Percentiles rank a stretch among this genome's conserved stretches.
Evolutionary conservation across 805 yeast genomes (phyloP).

Genomic region (Saturnispora kantuleensis): DNA sequence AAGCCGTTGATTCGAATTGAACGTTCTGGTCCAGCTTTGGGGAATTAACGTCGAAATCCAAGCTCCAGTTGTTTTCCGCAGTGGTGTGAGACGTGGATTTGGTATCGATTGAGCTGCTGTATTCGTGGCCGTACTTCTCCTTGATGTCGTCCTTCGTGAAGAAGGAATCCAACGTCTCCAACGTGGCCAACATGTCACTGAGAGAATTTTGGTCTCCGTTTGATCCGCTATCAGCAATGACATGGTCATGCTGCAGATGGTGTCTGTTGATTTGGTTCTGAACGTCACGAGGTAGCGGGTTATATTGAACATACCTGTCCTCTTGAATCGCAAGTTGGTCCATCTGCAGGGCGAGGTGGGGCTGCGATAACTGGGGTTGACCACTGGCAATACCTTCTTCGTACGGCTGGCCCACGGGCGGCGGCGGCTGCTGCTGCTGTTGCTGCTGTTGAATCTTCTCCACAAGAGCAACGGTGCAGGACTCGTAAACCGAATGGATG

Average conservation of each 20-base stretch:
- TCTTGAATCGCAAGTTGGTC: constrained; percentile 7
- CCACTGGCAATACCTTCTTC: too few relatives aligned
- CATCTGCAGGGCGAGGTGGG: constrained; percentile 1
- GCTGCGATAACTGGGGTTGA: background rate
- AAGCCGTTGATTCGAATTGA: constrained; percentile 45
- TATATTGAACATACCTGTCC: constrained; percentile 26
- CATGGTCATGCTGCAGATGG: constrained; percentile 16
- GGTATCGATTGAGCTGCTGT: constrained; percentile 55
- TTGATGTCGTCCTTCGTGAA: constrained; percentile 51
- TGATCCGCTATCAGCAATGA: constrained; percentile 35
- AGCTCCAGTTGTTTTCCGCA: constrained; percentile 16
- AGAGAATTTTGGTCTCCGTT: constrained; percentile 58
- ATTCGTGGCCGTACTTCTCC: constrained; percentile 30
- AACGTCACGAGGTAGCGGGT: constrained; percentile 21
- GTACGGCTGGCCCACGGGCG: too few relatives aligned
- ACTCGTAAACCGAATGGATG: constrained; percentile 89
- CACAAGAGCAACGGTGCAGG: constrained; percentile 49
- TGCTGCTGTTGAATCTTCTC: constrained; percentile 24
- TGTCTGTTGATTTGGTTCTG: constrained; percentile 17
- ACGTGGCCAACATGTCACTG: constrained; percentile 86
- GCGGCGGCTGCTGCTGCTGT: constrained; percentile 12
- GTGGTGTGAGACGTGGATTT: constrained; percentile 35
- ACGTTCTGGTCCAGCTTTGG: constrained; percentile 20
- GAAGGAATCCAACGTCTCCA: constrained; percentile 81
- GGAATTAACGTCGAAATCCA: constrained; percentile 19